Evolutionary conservation across 495 filamentous ascomycete genomes (phyloP), one percentile per base, ranked within the genome.

Genomic region (Trichoderma parareesei): DNA sequence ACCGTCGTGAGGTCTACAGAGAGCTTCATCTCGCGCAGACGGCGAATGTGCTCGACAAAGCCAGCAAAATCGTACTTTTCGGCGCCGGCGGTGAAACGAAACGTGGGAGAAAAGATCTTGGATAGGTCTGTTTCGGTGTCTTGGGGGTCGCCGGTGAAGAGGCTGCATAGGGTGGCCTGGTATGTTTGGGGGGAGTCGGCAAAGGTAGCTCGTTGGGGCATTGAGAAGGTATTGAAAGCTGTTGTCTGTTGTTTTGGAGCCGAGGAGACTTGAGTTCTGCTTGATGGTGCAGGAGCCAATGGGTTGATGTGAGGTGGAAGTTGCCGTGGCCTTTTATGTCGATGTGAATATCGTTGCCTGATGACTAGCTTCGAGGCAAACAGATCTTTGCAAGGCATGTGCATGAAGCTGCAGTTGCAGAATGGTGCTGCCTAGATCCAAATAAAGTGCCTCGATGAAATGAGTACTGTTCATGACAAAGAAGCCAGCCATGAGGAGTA

Each of bases 141-240:
- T 20, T 66, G 60, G n/a, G 65, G 60, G 13, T 66, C 63, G 37
- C 65, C 65, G 16, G 44, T 8, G 60, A 66, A 66, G 43, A 66
- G 65, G 65, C 65, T 63, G 16, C 3, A 42, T 38, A 66, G 57
- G 7, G 43, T 48, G 13, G 60, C 65, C 37, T 66, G 38, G 60
- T 66, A 66, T 33, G 65, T 62, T 18, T 55, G 33, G 20, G 35
- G 14, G 7, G 20, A 10, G 35, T 66, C 46, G 65, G 65, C 60
- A n/a, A 61, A 61, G 11, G 53, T 57, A 9, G 53, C 53, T 44
- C 38, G 53, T 11, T 20, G 4, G 9, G 8, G 3, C 20, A 38
- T 57, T 33, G 2, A 13, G 7, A 27, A 2, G 16, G 27, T 35
- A 37, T 10, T 33, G 53, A 8, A 13, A 35, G 37, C 18, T n/a